Percentiles rank a stretch among this genome's conserved stretches.
Evolutionary conservation across 1,284 basidiomycete species (phyloP).

Genomic region (Apiotrichum siamense): DNA sequence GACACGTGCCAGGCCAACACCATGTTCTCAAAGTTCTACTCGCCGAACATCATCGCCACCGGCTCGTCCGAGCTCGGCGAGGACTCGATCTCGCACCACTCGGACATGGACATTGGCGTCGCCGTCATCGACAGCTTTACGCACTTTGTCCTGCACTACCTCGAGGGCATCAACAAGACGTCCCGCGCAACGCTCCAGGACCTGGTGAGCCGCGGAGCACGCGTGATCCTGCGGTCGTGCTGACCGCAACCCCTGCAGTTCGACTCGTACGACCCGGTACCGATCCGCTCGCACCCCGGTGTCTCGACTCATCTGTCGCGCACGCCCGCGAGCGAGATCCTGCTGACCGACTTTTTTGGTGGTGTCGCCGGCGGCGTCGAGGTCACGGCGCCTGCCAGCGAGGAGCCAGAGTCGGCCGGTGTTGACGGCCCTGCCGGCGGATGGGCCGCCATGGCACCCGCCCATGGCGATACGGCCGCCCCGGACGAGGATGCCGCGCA

Average conservation of each 20-base stretch:
- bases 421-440: background rate
- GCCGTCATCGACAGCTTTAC: slow-evolving; percentile 94
- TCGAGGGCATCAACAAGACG: slow-evolving; percentile 90
- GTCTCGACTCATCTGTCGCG: slow-evolving; percentile 77
- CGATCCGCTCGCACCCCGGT: slow-evolving; percentile 78
- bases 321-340: slow-evolving; percentile 57
- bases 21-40: slow-evolving; percentile 91
- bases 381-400: slow-evolving; percentile 20
- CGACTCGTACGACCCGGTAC: slow-evolving; percentile 64
- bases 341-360: slow-evolving; percentile 93
- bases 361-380: slow-evolving; percentile 76
- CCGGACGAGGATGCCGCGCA: background rate
- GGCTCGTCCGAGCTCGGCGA: slow-evolving; percentile 83
- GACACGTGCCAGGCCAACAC: slow-evolving; percentile 98
- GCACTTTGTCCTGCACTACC: slow-evolving; percentile 81
- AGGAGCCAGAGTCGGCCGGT: background rate
- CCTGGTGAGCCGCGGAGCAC: too few relatives aligned
- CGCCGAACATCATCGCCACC: slow-evolving; percentile 89
- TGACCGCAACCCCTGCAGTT: slow-evolving; percentile 55
- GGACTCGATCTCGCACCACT: slow-evolving; percentile 94
- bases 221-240: slow-evolving; percentile 32
- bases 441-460: background rate
- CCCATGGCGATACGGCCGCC: background rate
- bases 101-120: slow-evolving; percentile 88
- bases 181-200: slow-evolving; percentile 73